Evolutionary conservation across 345 rosid species (phyloP), one percentile per base, ranked within the genome.

Genomic region (Acer saccharum): DNA sequence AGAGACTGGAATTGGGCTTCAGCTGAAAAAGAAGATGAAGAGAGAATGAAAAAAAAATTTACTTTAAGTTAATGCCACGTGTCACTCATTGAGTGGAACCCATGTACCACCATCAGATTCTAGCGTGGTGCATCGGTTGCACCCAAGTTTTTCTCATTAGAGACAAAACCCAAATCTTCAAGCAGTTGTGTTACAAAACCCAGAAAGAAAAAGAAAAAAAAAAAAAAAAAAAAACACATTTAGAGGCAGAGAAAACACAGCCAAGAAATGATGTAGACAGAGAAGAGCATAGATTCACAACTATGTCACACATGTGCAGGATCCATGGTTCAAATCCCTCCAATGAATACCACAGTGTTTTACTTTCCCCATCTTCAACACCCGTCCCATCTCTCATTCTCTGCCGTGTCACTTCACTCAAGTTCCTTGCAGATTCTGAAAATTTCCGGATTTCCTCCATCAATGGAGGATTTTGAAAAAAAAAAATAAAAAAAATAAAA

Each of bases 221-320:
- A 29, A 41, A 72, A 39, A 20, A 48, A 29, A 58, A 11, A 29
- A 29, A 29, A 29, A 29, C 2, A 25, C 62, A 18, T 43, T 20
- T 43, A 7, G 48, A 6, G 12, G 18, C n/a, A 39, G 14, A 58
- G 78, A 71, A 10, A n/a, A 68, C 39, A 18, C 39, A 64, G 55
- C 35, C 35, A 62, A 18, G 29, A 71, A 29, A 80, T 83, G 87
- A 81, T 77, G 88, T 92, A 90, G 76, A 55, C 71, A 71, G 92
- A 85, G 80, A 86, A 81, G 79, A 81, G 88, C 84, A 86, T 96
- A 80, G 97, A 92, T 91, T 91, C 97, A 58, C 98, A 91, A 73
- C 87, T 96, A 75, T 96, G 99, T 98, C 98, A 90, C 77, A 98
- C 97, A 17, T 96, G 98, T 80, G 98, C 99, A 20, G 99, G 99